Conservation (phyloP, 1,139 yeast genomes). For the Tardiomyces blankii region DNA sequence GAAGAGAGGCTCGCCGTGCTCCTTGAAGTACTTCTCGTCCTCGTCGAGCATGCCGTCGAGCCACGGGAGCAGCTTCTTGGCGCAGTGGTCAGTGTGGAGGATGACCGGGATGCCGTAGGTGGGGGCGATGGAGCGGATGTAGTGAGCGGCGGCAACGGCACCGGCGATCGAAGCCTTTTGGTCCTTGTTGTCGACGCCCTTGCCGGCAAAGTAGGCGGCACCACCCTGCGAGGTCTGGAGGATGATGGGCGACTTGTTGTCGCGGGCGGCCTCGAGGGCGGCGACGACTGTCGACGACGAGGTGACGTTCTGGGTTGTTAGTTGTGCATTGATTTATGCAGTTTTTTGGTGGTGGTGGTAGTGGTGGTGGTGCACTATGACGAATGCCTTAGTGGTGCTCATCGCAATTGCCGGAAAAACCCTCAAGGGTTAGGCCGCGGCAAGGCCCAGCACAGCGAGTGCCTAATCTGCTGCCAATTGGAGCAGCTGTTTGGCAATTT, state of each 20-base stretch:
- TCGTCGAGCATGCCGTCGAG: constrained; percentile 96
- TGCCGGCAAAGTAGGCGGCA: constrained; percentile 99
- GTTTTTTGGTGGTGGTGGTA: too few species aligned
- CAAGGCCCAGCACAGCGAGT: background rate
- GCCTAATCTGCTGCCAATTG: background rate
- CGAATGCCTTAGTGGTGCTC: background rate
- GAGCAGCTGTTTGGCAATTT: too few species aligned
- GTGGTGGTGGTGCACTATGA: background rate
- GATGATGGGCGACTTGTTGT: constrained; percentile 88
- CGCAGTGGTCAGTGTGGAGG: constrained; percentile 98
- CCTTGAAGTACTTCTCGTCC: constrained; percentile 83
- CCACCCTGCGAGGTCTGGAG: constrained; percentile 98
- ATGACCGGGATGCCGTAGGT: constrained; percentile 93
- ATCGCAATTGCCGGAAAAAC: background rate
- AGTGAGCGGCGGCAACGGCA: constrained; percentile 96
- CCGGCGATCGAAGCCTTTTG: constrained; percentile 94
- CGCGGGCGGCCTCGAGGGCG: constrained; percentile 98
- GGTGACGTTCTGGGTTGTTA: constrained; percentile 54
- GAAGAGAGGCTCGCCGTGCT: constrained; percentile 89
- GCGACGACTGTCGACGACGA: constrained; percentile 96
- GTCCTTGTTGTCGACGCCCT: constrained; percentile 90
- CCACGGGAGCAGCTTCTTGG: constrained; percentile 97
- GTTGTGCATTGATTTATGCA: too few species aligned
- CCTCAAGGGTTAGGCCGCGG: background rate
- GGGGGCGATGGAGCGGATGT: constrained; percentile 94